Percentiles rank a stretch among this genome's conserved stretches.
These are phyloP conservation scores for Stephania cephalantha DNA, from an alignment of 164 flowering plant species.

Conservation along the genomic window DNA sequence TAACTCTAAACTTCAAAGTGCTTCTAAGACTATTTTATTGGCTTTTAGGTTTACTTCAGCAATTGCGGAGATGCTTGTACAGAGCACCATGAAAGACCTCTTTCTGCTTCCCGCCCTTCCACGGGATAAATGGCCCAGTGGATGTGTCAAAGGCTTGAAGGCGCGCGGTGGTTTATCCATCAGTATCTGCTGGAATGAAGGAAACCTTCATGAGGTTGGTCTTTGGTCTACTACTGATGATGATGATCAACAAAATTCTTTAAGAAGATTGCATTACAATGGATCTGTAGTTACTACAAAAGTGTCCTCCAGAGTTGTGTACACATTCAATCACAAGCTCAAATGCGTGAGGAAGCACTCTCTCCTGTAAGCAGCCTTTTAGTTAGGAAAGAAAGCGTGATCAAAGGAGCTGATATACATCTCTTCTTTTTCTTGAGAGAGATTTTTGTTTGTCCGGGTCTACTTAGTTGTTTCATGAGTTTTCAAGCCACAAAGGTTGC, in stretches of 20 bases:
- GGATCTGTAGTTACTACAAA: slow-evolving; percentile 33
- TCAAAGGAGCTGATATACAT: too few species aligned
- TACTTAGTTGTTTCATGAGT: too few species aligned
- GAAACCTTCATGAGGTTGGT: slow-evolving; percentile 69
- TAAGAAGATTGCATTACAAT: slow-evolving; percentile 43
- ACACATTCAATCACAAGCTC: slow-evolving; percentile 46
- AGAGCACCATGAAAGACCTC: slow-evolving; percentile 73
- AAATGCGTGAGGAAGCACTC: slow-evolving; percentile 36
- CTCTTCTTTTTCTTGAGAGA: too few species aligned
- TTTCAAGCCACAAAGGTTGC: too few species aligned
- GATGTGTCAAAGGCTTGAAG: slow-evolving; percentile 75
- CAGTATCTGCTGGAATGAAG: slow-evolving; percentile 73
- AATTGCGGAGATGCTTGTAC: slow-evolving; percentile 89
- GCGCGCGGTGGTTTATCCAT: slow-evolving; percentile 84
- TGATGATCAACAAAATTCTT: slow-evolving; percentile 16
- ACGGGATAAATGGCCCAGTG: slow-evolving; percentile 68
- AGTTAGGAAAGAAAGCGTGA: background rate
- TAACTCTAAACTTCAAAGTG: background rate
- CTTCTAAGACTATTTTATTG: slow-evolving; percentile 1
- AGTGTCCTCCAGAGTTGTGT: slow-evolving; percentile 32
- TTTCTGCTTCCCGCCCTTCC: slow-evolving; percentile 92
- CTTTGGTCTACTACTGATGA: slow-evolving; percentile 37
- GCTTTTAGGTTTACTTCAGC: slow-evolving; percentile 63
- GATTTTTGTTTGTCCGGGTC: too few species aligned
- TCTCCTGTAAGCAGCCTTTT: slow-evolving; percentile 17